These are phyloP conservation scores for Hypericum perforatum DNA, from an alignment of 345 rosid genomes.

Conservation along the genomic window DNA sequence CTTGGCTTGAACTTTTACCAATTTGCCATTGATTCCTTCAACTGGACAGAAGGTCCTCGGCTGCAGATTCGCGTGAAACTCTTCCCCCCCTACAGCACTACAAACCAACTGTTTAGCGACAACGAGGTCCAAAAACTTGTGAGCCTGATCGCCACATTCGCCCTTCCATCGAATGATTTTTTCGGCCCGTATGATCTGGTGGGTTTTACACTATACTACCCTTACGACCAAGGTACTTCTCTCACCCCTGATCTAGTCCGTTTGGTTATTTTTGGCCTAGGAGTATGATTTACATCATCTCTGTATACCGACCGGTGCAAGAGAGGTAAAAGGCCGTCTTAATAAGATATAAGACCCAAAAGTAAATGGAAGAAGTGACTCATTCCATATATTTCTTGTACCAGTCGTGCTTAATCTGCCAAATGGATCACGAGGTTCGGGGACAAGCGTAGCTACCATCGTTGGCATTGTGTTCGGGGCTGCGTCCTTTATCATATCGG, in stretches of 20 bases:
- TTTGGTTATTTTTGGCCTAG: too few species aligned
- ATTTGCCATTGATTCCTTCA: conserved; percentile 20
- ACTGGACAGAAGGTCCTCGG: conserved; percentile 41
- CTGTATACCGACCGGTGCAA: too few species aligned
- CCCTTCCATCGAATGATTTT: conserved; percentile 14
- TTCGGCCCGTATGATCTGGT: conserved; percentile 53
- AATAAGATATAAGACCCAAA: too few species aligned
- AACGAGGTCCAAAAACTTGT: conserved; percentile 26
- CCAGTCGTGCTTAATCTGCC: too few species aligned
- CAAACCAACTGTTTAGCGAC: conserved; percentile 17
- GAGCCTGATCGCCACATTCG: conserved; percentile 26
- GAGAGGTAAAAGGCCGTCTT: too few species aligned
- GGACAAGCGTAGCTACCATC: conserved; percentile 12
- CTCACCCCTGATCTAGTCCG: too few species aligned
- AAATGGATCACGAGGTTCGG: background rate
- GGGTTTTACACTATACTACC: conserved; percentile 14
- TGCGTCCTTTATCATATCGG: background rate
- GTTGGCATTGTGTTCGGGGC: conserved; percentile 17
- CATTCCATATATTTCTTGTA: too few species aligned
- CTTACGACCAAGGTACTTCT: too few species aligned
- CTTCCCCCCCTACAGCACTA: conserved; percentile 21
- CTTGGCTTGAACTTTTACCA: conserved; percentile 34
- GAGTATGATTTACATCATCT: too few species aligned
- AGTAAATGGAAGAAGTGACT: too few species aligned
- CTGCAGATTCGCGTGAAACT: conserved; percentile 33